phyloP scores from a whole-genome alignment of 768 basidiomycete species.

The Lactifluus subvellereus region DNA sequence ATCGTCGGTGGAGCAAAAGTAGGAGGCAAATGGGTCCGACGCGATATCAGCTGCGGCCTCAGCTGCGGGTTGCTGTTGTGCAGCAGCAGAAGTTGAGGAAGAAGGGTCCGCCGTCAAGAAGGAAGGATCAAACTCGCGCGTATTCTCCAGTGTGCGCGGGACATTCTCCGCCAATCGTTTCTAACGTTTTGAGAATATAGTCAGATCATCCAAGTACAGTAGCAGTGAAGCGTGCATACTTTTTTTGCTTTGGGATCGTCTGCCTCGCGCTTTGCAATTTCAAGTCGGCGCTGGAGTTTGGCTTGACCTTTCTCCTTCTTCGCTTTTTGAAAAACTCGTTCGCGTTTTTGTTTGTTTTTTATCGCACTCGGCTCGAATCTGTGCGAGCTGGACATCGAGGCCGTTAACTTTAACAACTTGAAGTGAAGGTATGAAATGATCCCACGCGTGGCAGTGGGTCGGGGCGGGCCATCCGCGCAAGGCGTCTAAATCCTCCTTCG shows the following conservation, averaged over 20 bases:
- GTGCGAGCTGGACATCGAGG: conserved; percentile 45
- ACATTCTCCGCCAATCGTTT: conserved; percentile 81
- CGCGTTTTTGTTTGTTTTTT: conserved; percentile 84
- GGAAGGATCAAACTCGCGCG: conserved; percentile 76
- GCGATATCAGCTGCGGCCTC: conserved; percentile 66
- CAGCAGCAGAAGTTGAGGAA: conserved; percentile 24
- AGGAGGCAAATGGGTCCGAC: conserved; percentile 71
- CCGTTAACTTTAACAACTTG: not conserved
- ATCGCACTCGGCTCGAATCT: conserved; percentile 62
- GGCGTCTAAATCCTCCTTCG: not conserved
- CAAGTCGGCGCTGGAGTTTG: conserved; percentile 77
- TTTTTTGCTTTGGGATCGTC: conserved; percentile 73
- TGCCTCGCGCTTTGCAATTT: conserved; percentile 68
- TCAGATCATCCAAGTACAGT: not conserved
- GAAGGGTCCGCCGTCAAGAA: conserved; percentile 46
- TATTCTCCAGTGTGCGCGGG: conserved; percentile 90
- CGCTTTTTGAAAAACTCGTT: conserved; percentile 63
- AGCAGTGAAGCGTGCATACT: conserved; percentile 37
- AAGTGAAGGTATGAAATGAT: not conserved
- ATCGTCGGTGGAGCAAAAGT: conserved; percentile 63
- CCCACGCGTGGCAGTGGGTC: not conserved
- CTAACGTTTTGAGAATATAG: conserved; percentile 34
- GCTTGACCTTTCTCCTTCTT: conserved; percentile 75
- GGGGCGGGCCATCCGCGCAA: not conserved
- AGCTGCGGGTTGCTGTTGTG: conserved; percentile 37